Conservation (phyloP, 257 asterid genomes). For the Eucommia ulmoides region DNA sequence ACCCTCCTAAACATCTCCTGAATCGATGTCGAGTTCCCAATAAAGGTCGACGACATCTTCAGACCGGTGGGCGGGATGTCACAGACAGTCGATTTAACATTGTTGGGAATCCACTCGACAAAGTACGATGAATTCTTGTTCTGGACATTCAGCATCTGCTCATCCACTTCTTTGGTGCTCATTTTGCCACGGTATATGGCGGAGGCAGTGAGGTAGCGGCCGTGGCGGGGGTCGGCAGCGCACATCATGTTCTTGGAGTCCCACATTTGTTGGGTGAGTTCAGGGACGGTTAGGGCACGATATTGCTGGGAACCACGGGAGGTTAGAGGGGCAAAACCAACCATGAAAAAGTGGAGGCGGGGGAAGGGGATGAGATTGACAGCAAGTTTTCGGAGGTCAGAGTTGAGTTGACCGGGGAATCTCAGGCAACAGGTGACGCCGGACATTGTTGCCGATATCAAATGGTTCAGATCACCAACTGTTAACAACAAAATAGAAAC, state of each 20-base stretch:
- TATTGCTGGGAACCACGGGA: slow-evolving; percentile 10
- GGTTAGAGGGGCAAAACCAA: slow-evolving; percentile 27
- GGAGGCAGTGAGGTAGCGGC: slow-evolving; percentile 41
- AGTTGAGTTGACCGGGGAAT: slow-evolving; percentile 33
- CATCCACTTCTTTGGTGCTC: slow-evolving; percentile 47
- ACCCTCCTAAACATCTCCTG: slow-evolving; percentile 48
- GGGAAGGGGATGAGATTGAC: not conserved
- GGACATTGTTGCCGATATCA: slow-evolving; percentile 42
- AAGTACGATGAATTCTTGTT: slow-evolving; percentile 39
- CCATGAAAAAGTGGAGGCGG: not conserved
- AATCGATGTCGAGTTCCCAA: slow-evolving; percentile 38
- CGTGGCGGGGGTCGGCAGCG: slow-evolving; percentile 44
- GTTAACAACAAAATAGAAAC: slow-evolving; percentile 3
- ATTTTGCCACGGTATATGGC: slow-evolving; percentile 49
- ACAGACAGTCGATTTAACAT: slow-evolving; percentile 38
- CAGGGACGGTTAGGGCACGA: slow-evolving; percentile 25
- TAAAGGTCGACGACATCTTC: slow-evolving; percentile 36
- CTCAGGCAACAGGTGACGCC: slow-evolving; percentile 45
- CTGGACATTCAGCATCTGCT: slow-evolving; percentile 41
- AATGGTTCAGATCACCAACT: slow-evolving; percentile 46
- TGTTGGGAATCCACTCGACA: slow-evolving; percentile 44
- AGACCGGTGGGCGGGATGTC: slow-evolving; percentile 55
- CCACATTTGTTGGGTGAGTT: slow-evolving; percentile 47
- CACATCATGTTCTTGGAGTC: slow-evolving; percentile 44
- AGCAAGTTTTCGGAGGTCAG: slow-evolving; percentile 29